Evolutionary conservation across 768 basidiomycete species (phyloP).

Genomic region (Thelephora ganbajun): DNA sequence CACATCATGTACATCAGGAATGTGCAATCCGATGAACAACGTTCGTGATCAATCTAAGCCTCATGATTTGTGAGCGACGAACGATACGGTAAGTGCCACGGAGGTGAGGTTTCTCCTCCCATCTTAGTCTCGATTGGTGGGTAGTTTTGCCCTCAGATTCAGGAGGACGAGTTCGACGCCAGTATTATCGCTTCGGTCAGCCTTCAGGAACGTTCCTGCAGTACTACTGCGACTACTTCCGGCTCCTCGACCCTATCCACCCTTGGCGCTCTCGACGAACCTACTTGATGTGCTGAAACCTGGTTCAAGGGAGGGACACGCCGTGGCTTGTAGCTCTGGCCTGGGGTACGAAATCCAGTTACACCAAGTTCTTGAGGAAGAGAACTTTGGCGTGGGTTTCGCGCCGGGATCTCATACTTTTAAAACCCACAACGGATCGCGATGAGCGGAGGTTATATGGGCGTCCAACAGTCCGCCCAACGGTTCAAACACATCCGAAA

Average conservation of each 20-base stretch:
- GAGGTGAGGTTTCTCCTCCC: slow-evolving; percentile 45
- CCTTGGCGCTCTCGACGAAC: slow-evolving; percentile 74
- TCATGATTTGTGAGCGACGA: too few species aligned
- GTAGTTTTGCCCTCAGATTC: slow-evolving; percentile 4
- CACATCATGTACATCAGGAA: too few species aligned
- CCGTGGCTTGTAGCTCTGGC: slow-evolving; percentile 69
- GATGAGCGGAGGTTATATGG: slow-evolving; percentile 66
- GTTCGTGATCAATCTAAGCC: too few species aligned
- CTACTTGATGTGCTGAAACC: slow-evolving; percentile 16
- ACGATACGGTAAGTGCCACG: slow-evolving; percentile 21
- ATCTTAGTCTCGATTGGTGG: slow-evolving; percentile 69
- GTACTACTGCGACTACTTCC: too few species aligned
- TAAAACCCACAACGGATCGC: slow-evolving; percentile 68
- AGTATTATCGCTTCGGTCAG: slow-evolving; percentile 5
- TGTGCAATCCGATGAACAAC: too few species aligned
- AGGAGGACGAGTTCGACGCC: not conserved
- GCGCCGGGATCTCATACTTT: slow-evolving; percentile 48
- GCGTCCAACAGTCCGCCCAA: slow-evolving; percentile 49
- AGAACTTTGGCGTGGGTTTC: not conserved
- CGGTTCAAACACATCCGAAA: slow-evolving; percentile 40
- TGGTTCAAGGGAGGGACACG: slow-evolving; percentile 46
- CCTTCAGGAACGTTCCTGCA: slow-evolving; percentile 7
- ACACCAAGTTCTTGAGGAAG: not conserved
- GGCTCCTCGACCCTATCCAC: slow-evolving; percentile 35
- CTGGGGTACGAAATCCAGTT: slow-evolving; percentile 34